Evolutionary conservation across 108 stramenopile genomes (phyloP).

Genomic region (Seminavis robusta): DNA sequence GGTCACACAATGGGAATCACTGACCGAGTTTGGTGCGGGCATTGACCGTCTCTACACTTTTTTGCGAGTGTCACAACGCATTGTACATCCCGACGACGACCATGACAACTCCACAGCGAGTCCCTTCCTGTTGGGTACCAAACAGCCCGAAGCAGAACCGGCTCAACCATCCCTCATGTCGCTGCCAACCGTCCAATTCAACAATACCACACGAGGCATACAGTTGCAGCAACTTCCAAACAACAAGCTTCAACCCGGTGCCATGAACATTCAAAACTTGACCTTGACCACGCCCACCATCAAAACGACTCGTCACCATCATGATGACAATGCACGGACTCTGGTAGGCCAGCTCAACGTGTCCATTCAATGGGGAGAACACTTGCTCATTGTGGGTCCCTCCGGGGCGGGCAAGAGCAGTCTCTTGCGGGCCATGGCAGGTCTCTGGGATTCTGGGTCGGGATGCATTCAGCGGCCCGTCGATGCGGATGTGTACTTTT

Average conservation of each 20-base stretch:
- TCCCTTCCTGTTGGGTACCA: not conserved
- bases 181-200: not conserved
- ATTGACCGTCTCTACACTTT: constrained; percentile 75
- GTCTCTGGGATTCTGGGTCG: constrained; percentile 69
- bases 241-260: too few species aligned
- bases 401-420: constrained; percentile 55
- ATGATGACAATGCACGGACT: constrained; percentile 25
- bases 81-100: constrained; percentile 13
- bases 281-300: constrained; percentile 50
- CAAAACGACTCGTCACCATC: too few species aligned
- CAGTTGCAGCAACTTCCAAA: too few species aligned
- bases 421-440: constrained; percentile 78
- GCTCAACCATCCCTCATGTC: not conserved
- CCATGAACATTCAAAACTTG: constrained; percentile 36
- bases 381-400: constrained; percentile 67
- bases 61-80: constrained; percentile 42
- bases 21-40: constrained; percentile 78
- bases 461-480: constrained; percentile 65
- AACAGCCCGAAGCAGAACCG: not conserved
- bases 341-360: constrained; percentile 49
- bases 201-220: not conserved
- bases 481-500: constrained; percentile 64
- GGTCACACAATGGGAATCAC: constrained; percentile 82
- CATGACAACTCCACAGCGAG: too few species aligned
- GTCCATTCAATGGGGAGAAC: constrained; percentile 31